These are phyloP conservation scores for Claviceps lovelessii DNA, from an alignment of 2,329 filamentous ascomycete genomes.

Conservation along the genomic window DNA sequence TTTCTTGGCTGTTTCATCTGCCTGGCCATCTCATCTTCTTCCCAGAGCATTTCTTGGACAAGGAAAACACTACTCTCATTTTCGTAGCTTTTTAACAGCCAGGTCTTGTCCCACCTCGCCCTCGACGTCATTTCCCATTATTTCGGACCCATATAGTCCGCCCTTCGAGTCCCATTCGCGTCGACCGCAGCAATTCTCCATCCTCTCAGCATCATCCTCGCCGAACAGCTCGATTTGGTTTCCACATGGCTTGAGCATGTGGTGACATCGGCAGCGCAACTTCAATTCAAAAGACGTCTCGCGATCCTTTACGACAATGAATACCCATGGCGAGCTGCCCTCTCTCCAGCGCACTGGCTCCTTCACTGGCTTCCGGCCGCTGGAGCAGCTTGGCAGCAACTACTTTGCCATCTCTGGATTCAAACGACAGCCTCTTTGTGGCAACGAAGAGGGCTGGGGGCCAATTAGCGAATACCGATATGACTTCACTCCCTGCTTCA, in stretches of 20 bases:
- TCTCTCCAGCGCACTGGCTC: slow-evolving; percentile 43
- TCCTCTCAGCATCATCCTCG: background rate
- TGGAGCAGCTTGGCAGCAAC: slow-evolving; percentile 36
- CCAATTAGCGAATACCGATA: slow-evolving; percentile 75
- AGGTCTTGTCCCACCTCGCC: background rate
- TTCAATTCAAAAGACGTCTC: slow-evolving; percentile 2
- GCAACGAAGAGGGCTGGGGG: slow-evolving; percentile 88
- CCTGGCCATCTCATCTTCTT: background rate
- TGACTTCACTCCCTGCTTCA: slow-evolving; percentile 94
- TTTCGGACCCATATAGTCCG: slow-evolving; percentile 1
- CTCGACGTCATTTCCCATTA: background rate
- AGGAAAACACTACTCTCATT: background rate
- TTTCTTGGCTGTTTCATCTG: background rate
- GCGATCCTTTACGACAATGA: slow-evolving; percentile 13
- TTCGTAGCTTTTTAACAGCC: background rate
- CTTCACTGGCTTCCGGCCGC: slow-evolving; percentile 42
- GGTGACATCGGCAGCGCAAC: slow-evolving; percentile 9
- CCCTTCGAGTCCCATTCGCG: background rate
- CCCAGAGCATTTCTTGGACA: background rate
- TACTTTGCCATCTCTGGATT: slow-evolving; percentile 42
- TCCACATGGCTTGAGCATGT: slow-evolving; percentile 6
- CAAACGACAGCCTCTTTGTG: slow-evolving; percentile 67
- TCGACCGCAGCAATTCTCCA: background rate
- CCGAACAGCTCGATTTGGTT: slow-evolving; percentile 9
- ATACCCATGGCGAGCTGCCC: slow-evolving; percentile 26